A percentile compares a stretch with the other conserved stretches of the same genome.
phyloP scores from a whole-genome alignment of 805 yeast genomes.

The Sugiyamaella smithiae region DNA sequence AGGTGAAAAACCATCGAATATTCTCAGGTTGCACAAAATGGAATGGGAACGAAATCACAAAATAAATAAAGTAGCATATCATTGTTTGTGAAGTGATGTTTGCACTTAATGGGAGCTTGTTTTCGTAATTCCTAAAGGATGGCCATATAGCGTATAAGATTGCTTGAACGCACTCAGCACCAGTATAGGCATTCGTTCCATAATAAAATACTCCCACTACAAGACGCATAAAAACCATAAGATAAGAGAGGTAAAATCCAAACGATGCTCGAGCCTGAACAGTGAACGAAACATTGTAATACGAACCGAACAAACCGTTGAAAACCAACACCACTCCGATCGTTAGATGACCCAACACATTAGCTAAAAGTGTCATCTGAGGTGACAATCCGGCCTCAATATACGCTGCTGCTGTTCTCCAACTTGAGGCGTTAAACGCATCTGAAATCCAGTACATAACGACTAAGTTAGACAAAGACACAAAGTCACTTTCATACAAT shows the following conservation, averaged over 20 bases:
- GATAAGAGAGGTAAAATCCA: constrained; percentile 80
- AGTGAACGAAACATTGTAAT: constrained; percentile 81
- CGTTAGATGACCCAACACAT: background rate
- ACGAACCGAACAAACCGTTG: constrained; percentile 68
- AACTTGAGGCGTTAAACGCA: constrained; percentile 57
- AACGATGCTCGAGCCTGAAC: constrained; percentile 77
- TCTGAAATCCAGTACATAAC: constrained; percentile 86
- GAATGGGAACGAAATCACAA: constrained; percentile 77
- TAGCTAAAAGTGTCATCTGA: background rate
- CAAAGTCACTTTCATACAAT: constrained; percentile 45
- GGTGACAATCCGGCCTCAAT: background rate
- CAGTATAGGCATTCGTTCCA: constrained; percentile 80
- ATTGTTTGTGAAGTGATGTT: constrained; percentile 70
- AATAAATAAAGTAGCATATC: constrained; percentile 74
- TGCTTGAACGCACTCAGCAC: constrained; percentile 75
- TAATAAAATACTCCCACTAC: constrained; percentile 88
- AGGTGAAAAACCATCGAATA: constrained; percentile 78
- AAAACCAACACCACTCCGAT: constrained; percentile 40
- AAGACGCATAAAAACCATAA: constrained; percentile 87
- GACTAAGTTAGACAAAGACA: constrained; percentile 6
- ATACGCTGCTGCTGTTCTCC: background rate
- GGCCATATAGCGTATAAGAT: constrained; percentile 77
- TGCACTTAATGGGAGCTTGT: constrained; percentile 50
- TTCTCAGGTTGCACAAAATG: constrained; percentile 82
- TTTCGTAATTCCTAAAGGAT: constrained; percentile 32